phyloP scores from a whole-genome alignment of 2,329 filamentous ascomycete genomes.

The Pseudocercospora pini-densiflorae region DNA sequence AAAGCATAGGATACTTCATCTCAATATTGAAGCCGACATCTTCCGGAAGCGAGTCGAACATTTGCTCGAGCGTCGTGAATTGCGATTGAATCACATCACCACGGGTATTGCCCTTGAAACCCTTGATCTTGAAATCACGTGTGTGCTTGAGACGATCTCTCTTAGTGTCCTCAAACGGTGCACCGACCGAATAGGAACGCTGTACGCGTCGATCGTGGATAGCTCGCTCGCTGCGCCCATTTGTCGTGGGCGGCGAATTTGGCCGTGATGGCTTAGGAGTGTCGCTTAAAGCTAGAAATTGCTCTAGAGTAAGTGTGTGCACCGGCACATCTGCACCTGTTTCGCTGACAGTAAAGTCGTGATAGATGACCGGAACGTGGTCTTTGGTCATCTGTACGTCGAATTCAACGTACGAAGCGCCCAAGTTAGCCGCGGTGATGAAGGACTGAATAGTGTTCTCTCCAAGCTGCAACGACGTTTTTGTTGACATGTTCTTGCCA shows the following conservation, averaged over 20 bases:
- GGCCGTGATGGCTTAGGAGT: constrained; percentile 27
- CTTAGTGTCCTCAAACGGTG: constrained; percentile 36
- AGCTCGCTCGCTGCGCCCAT: constrained; percentile 14
- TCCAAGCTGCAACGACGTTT: constrained; percentile 87
- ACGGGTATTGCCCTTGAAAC: constrained; percentile 93
- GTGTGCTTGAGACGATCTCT: constrained; percentile 94
- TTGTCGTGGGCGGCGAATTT: constrained; percentile 19
- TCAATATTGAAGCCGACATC: constrained; percentile 96
- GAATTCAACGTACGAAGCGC: constrained; percentile 72
- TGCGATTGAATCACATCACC: constrained; percentile 95
- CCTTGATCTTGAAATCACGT: constrained; percentile 89
- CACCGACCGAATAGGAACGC: constrained; percentile 66
- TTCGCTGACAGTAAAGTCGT: constrained; percentile 97
- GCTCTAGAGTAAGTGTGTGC: constrained; percentile 90
- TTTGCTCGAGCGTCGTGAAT: constrained; percentile 92
- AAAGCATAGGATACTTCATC: constrained; percentile 98
- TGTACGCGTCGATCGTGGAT: constrained; percentile 35
- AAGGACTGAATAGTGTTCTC: constrained; percentile 97
- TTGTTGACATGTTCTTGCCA: constrained; percentile 84
- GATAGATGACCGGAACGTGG: constrained; percentile 96
- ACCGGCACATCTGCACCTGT: constrained; percentile 97
- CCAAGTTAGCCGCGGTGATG: constrained; percentile 92
- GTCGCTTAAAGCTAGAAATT: constrained; percentile 67
- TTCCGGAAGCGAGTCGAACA: constrained; percentile 83
- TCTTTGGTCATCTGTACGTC: constrained; percentile 99